Conservation (phyloP, 352 stramenopile genomes). For the Pythium aphanidermatum region DNA sequence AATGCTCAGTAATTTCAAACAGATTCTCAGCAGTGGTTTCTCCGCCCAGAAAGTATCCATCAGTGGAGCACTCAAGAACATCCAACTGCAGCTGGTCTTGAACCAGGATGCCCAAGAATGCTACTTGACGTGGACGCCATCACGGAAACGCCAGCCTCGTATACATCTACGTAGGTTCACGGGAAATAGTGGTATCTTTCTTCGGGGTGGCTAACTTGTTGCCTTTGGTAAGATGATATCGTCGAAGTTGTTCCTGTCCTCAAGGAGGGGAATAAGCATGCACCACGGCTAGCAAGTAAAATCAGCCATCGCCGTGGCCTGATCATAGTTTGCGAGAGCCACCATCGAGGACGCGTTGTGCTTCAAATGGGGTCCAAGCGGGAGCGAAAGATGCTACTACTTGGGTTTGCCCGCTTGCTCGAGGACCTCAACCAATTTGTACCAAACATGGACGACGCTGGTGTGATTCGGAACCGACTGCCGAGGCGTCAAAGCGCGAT, state of each 20-base stretch:
- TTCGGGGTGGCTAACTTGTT: not conserved
- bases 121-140: slow-evolving; percentile 71
- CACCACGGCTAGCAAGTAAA: slow-evolving; percentile 47
- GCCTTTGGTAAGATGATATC: slow-evolving; percentile 41
- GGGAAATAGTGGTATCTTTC: not conserved
- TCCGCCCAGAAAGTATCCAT: slow-evolving; percentile 70
- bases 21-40: slow-evolving; percentile 45
- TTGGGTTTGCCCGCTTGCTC: slow-evolving; percentile 48
- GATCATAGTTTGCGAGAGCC: slow-evolving; percentile 61
- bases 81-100: slow-evolving; percentile 49
- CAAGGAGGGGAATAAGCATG: slow-evolving; percentile 44
- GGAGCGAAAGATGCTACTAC: slow-evolving; percentile 51
- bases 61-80: slow-evolving; percentile 52
- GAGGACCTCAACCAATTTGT: slow-evolving; percentile 38
- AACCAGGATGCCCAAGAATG: slow-evolving; percentile 38
- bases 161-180: slow-evolving; percentile 50
- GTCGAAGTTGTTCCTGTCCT: slow-evolving; percentile 45
- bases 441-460: slow-evolving; percentile 34
- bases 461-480: slow-evolving; percentile 39
- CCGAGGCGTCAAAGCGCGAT: slow-evolving; percentile 42
- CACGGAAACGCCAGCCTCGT: slow-evolving; percentile 52
- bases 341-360: slow-evolving; percentile 53
- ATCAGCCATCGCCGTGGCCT: slow-evolving; percentile 55
- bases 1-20: slow-evolving; percentile 43
- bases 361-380: slow-evolving; percentile 53